Base-by-base conservation (phyloP, 495 filamentous ascomycete species). In the Halenospora varia region DNA sequence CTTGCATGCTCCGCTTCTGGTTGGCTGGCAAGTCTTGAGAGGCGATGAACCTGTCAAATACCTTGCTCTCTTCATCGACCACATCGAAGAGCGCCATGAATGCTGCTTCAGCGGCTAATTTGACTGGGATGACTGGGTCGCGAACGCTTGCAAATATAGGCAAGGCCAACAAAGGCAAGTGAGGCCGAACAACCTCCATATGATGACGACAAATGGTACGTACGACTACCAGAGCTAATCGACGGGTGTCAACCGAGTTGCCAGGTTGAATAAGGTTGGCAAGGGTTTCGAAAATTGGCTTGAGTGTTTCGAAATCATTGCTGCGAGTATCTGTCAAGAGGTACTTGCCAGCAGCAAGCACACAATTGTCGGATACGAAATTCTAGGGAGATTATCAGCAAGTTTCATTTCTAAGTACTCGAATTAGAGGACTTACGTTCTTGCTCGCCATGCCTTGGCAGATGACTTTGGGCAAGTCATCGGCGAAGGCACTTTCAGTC, bases 311-410 rank as follows among this genome's bases (percentile, higher is more conserved):
- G 56, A 80, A 89, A 6, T 71, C 62, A 60, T 57, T 67, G 63
- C 85, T 88, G 50, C 73, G 70, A 1, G 72, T 67, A 25, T 87
- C 80, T 2, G 81, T 77, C 45, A 98, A 79, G 10, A 98, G 80
- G 70, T 88, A 96, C 73, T 98, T 98, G 60, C 94, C 95, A n/a
- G 93, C 88, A 25, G 94, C 95, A 35, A 97, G 80, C 52, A 97
- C 89, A 61, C 81, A 87, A 71, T 96, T 96, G 65, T 97, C 90
- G 48, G 90, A 82, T 54, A 96, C 81, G 69, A 88, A 92, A 46
- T 88, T 77, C 85, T 92, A 63, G 25, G 2, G 48, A 57, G 13
- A 25, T 45, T 26, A 42, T 23, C 23, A 47, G 26, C 49, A n/a
- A n/a, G n/a, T n/a, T n/a, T n/a, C n/a, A 18, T 19, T 24, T 57